Evolutionary conservation across 768 basidiomycete species (phyloP).

Genomic region (Termitomyces sp.): DNA sequence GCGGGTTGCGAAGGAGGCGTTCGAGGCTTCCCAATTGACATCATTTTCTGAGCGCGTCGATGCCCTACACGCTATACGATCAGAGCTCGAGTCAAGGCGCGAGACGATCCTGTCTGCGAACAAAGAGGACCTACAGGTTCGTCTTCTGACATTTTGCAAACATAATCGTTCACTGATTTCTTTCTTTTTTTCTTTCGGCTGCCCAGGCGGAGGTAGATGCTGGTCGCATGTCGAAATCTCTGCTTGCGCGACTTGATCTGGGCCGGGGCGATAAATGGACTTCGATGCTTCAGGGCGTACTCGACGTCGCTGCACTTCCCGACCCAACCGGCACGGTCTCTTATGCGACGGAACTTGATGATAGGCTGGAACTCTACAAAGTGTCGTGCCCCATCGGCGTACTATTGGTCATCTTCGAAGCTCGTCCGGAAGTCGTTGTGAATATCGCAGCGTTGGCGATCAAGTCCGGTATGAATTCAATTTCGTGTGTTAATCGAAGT

Average conservation of each 20-base stretch:
- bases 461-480: conserved; percentile 71
- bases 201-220: conserved; percentile 74
- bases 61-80: conserved; percentile 67
- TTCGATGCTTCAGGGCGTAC: conserved; percentile 85
- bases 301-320: conserved; percentile 79
- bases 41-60: conserved; percentile 57
- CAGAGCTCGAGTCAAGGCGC: conserved; percentile 60
- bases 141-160: conserved; percentile 7
- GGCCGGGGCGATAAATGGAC: conserved; percentile 84
- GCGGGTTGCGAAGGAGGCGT: conserved; percentile 73
- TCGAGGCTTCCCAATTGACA: conserved; percentile 82
- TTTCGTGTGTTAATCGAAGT: not conserved
- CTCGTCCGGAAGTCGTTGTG: conserved; percentile 94
- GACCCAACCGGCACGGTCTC: conserved; percentile 85
- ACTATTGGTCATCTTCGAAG: conserved; percentile 94
- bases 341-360: conserved; percentile 88
- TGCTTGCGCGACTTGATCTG: conserved; percentile 85
- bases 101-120: conserved; percentile 77
- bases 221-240: conserved; percentile 76
- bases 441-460: conserved; percentile 96
- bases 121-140: conserved; percentile 69
- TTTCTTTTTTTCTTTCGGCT: conserved; percentile 37
- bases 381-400: conserved; percentile 97
- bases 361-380: conserved; percentile 82
- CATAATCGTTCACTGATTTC: conserved; percentile 1